Evolutionary conservation across 73 alveolate genomes (phyloP).

Genomic region (Paramecium primaurelia): DNA sequence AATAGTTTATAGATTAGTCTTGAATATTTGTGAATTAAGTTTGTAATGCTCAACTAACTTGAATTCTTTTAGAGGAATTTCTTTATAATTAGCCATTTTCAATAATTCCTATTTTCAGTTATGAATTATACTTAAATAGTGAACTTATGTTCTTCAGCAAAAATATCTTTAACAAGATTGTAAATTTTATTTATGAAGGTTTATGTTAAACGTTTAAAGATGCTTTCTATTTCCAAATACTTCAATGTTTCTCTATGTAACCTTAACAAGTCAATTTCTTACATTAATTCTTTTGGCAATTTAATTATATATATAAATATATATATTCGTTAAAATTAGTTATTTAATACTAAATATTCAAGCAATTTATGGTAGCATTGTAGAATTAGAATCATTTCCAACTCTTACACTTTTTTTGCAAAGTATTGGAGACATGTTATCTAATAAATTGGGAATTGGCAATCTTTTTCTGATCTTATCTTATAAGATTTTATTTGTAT

Average conservation of each 20-base stretch:
- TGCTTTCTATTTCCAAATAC: neutral
- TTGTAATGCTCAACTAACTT: slow-evolving; percentile 19
- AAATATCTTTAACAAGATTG: slow-evolving; percentile 15
- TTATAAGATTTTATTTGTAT: neutral
- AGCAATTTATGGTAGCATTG: neutral
- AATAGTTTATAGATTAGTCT: neutral
- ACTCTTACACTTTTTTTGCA: neutral
- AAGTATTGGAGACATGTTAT: neutral
- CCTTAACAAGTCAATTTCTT: slow-evolving; percentile 13
- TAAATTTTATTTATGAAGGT: neutral
- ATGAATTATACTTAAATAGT: slow-evolving; percentile 8
- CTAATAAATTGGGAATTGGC: neutral
- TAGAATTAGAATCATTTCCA: neutral
- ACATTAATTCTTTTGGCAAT: neutral
- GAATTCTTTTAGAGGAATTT: slow-evolving; percentile 24
- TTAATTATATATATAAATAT: neutral
- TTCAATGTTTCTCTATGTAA: slow-evolving; percentile 18
- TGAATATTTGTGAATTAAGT: slow-evolving; percentile 22
- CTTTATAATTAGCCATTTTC: neutral
- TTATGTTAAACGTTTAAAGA: neutral
- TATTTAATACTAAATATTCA: neutral
- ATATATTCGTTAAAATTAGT: slow-evolving; percentile 33
- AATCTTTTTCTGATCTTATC: neutral
- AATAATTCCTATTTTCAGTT: slow-evolving; percentile 3
- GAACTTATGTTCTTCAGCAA: slow-evolving; percentile 4